Percentiles rank a stretch among this genome's conserved stretches.
phyloP scores from a whole-genome alignment of 2,329 filamentous ascomycete species.

The Karstenula rhodostoma region DNA sequence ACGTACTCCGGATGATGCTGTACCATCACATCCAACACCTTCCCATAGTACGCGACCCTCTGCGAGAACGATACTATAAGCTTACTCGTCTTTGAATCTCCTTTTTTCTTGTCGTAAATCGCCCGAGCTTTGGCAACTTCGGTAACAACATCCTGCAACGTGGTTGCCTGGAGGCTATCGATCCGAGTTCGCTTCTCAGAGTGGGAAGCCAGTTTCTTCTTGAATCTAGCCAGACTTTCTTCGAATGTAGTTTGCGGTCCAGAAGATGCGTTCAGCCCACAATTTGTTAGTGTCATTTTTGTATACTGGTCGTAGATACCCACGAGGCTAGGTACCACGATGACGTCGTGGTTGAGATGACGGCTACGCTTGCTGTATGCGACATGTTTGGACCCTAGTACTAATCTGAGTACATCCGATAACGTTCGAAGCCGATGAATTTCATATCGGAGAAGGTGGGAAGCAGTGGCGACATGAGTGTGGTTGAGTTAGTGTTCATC shows the following conservation, averaged over 20 bases:
- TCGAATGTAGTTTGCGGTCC: slow-evolving; percentile 13
- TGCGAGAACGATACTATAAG: slow-evolving; percentile 19
- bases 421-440: background rate
- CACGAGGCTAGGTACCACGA: slow-evolving; percentile 12
- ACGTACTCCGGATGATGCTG: slow-evolving; percentile 44
- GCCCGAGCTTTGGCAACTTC: slow-evolving; percentile 16
- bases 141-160: slow-evolving; percentile 20
- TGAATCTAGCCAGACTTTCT: slow-evolving; percentile 14
- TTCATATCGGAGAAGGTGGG: background rate
- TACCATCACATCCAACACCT: slow-evolving; percentile 33
- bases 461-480: background rate
- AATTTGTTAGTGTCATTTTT: background rate
- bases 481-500: background rate
- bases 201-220: slow-evolving; percentile 12
- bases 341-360: background rate
- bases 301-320: background rate
- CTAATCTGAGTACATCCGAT: background rate
- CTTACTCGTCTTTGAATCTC: slow-evolving; percentile 10
- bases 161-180: slow-evolving; percentile 12
- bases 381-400: no score
- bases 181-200: slow-evolving; percentile 13
- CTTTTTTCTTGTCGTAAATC: slow-evolving; percentile 9
- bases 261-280: background rate
- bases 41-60: slow-evolving; percentile 26
- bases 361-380: background rate